Conservation (phyloP, 306 rosid species). For the Vachellia collinsii region DNA sequence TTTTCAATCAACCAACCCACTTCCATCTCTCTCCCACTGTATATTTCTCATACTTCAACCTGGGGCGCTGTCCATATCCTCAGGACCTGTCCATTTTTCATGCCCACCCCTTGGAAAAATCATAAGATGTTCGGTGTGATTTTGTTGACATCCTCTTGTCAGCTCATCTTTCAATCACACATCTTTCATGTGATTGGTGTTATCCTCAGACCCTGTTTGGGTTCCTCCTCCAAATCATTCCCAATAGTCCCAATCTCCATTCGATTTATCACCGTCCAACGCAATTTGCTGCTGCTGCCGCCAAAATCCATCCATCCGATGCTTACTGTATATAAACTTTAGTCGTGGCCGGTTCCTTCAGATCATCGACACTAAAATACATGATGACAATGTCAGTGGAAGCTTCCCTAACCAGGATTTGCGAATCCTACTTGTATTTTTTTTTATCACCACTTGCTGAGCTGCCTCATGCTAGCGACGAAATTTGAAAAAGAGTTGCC, state of each 20-base stretch:
- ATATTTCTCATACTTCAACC: neutral
- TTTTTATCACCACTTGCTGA: neutral
- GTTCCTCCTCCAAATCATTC: neutral
- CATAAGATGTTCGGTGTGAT: constrained; percentile 21
- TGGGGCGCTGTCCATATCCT: neutral
- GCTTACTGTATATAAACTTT: neutral
- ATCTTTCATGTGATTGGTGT: neutral
- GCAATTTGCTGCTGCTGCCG: neutral
- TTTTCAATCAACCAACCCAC: neutral
- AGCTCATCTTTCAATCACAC: neutral
- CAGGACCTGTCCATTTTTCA: constrained; percentile 17
- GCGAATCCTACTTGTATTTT: neutral
- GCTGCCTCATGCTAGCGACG: neutral
- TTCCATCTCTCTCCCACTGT: neutral
- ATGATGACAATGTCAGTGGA: neutral
- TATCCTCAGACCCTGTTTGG: neutral
- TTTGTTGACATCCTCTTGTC: neutral
- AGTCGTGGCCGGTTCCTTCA: neutral
- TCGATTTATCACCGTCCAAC: neutral
- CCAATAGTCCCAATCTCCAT: constrained; percentile 22
- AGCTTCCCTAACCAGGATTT: neutral
- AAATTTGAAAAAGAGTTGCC: neutral
- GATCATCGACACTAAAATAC: neutral
- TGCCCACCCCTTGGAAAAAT: neutral
- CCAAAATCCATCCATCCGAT: neutral